phyloP scores from a whole-genome alignment of 2,329 filamentous ascomycete species.

The Elsinoe fawcettii region DNA sequence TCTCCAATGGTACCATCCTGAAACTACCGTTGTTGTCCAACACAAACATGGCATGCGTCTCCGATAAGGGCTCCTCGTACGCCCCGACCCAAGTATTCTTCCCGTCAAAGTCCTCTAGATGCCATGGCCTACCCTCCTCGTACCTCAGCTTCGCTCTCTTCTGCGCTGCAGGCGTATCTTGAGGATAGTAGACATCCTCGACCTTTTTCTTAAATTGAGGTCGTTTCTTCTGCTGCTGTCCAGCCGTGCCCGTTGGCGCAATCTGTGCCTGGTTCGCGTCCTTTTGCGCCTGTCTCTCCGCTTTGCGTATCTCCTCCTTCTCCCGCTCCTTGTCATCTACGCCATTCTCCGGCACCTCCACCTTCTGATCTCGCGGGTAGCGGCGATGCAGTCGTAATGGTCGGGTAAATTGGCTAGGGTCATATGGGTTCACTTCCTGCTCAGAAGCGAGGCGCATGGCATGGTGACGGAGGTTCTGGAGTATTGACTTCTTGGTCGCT shows the following conservation, averaged over 20 bases:
- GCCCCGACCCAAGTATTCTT: slow-evolving; percentile 90
- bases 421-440: slow-evolving; percentile 50
- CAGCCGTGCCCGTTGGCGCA: slow-evolving; percentile 65
- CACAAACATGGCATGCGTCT: slow-evolving; percentile 69
- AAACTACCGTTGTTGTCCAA: slow-evolving; percentile 62
- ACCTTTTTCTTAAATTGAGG: slow-evolving; percentile 66
- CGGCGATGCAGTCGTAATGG: slow-evolving; percentile 85
- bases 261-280: slow-evolving; percentile 88
- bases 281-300: slow-evolving; percentile 75
- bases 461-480: slow-evolving; percentile 76
- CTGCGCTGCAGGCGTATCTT: slow-evolving; percentile 66
- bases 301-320: slow-evolving; percentile 51
- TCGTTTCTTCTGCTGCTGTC: slow-evolving; percentile 46
- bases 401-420: slow-evolving; percentile 76
- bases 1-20: slow-evolving; percentile 84
- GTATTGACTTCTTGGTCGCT: slow-evolving; percentile 71
- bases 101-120: slow-evolving; percentile 90
- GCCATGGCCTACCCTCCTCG: slow-evolving; percentile 93
- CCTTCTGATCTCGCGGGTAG: slow-evolving; percentile 65
- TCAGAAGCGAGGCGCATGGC: slow-evolving; percentile 65
- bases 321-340: slow-evolving; percentile 61
- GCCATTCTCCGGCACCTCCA: slow-evolving; percentile 32
- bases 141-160: slow-evolving; percentile 61
- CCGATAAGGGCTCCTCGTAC: slow-evolving; percentile 82
- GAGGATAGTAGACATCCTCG: slow-evolving; percentile 75